Evolutionary conservation across 306 rosid genomes (phyloP).

Genomic region (Echinosophora koreensis): DNA sequence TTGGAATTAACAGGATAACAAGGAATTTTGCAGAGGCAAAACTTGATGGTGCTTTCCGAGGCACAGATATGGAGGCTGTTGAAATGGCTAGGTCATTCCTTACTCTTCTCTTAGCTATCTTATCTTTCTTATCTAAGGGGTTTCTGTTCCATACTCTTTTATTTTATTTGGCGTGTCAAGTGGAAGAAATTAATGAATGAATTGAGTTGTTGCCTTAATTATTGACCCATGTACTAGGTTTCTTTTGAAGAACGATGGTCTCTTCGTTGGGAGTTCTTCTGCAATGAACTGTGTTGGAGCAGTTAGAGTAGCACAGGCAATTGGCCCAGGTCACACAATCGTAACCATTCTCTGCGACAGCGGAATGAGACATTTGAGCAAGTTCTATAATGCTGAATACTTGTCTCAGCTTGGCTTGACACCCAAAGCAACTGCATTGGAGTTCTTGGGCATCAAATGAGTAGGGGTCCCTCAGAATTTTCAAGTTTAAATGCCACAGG

Average conservation of each 20-base stretch:
- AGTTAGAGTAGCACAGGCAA: slow-evolving; percentile 72
- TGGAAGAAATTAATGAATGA: slow-evolving; percentile 27
- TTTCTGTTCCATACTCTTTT: background rate
- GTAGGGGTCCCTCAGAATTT: background rate
- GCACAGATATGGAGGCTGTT: slow-evolving; percentile 87
- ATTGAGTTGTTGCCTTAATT: slow-evolving; percentile 7
- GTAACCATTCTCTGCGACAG: slow-evolving; percentile 92
- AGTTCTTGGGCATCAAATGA: slow-evolving; percentile 72
- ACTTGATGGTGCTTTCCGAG: slow-evolving; percentile 86
- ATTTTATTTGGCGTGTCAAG: background rate
- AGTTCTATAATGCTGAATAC: slow-evolving; percentile 73
- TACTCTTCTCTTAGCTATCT: slow-evolving; percentile 11
- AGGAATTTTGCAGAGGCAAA: slow-evolving; percentile 81
- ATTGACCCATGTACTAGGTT: slow-evolving; percentile 53
- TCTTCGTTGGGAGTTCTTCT: slow-evolving; percentile 90
- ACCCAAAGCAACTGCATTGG: slow-evolving; percentile 75
- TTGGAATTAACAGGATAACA: slow-evolving; percentile 86
- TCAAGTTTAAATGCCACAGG: slow-evolving; percentile 16
- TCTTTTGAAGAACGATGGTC: slow-evolving; percentile 86
- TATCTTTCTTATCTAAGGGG: background rate
- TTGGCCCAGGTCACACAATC: slow-evolving; percentile 89
- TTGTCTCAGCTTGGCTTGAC: slow-evolving; percentile 71
- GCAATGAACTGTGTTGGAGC: slow-evolving; percentile 98
- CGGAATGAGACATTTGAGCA: slow-evolving; percentile 97
- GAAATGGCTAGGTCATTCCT: slow-evolving; percentile 85